Evolutionary conservation across 768 basidiomycete genomes (phyloP), one percentile per base, ranked within the genome.

Genomic region (Rhodotorula taiwanensis): DNA sequence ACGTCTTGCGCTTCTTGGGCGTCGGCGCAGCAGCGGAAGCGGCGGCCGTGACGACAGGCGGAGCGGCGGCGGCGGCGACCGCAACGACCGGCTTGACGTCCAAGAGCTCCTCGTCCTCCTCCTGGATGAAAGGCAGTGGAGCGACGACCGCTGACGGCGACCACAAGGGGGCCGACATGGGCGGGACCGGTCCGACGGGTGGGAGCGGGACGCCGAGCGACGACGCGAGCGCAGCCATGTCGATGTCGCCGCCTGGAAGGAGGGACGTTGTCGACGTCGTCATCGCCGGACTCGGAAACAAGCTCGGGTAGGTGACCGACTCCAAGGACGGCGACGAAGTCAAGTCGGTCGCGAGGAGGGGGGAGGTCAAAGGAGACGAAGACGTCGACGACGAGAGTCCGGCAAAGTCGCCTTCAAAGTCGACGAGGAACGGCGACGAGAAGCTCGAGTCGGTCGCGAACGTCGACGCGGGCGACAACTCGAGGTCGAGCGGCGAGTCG

Each of bases 401-500:
- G 33, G 25, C 49, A 34, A 58, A 50, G 57, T 69, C 67, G 67
- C 52, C 33, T 23, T 52, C n/a, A 28, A 30, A 34, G 42, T 55
- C 61, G 21, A 61, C 65, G 55, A 61, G 51, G 33, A 59, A 69
- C 27, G 67, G 67, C 25, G 54, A 58, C 34, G 34, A 18, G 50
- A 59, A 39, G 36, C 10, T 39, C 36, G 36, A 39, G 36, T 39
- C 36, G 36, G 20, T 60, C 27, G 58, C 54, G 34, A 58, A 52
- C 34, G 55, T 44, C 36, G 52, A 57, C 23, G 57, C 53, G 23
- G 67, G 63, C 41, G 67, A 61, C 23, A 60, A 51, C 52, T 65
- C 64, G 49, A 69, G 53, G 21, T 60, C 67, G 54, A 69, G 60
- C 6, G 67, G 67, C 43, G 67, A 69, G 60, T 65, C 63, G 60